phyloP scores from a whole-genome alignment of 495 filamentous ascomycete species.

The Penicillium mononematosum region DNA sequence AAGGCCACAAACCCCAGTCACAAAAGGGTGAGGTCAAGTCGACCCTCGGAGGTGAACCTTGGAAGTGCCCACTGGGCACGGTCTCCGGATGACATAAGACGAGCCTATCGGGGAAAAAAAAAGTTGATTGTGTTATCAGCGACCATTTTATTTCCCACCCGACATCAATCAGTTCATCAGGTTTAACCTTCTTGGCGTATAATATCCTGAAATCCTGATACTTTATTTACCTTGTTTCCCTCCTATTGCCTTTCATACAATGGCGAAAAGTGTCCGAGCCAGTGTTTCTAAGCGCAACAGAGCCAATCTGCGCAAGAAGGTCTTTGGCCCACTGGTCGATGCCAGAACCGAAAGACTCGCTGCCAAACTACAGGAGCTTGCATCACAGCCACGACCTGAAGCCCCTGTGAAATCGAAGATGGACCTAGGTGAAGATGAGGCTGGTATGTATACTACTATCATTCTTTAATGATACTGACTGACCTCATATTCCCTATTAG shows the following conservation, averaged over 20 bases:
- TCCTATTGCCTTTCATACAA: constrained; percentile 34
- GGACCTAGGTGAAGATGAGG: constrained; percentile 18
- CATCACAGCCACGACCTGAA: constrained; percentile 57
- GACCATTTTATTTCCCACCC: constrained; percentile 9
- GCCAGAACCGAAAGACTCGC: constrained; percentile 76
- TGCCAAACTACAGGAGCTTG: constrained; percentile 74
- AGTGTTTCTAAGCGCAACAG: constrained; percentile 77
- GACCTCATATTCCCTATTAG: constrained; percentile 11
- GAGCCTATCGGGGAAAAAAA: constrained; percentile 22
- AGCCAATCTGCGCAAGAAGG: constrained; percentile 65
- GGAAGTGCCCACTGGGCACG: constrained; percentile 20
- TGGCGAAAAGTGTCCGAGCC: constrained; percentile 81
- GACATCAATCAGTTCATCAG: background rate
- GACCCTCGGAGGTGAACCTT: constrained; percentile 18
- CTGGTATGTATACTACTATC: constrained; percentile 28
- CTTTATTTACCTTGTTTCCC: background rate
- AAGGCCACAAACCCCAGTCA: constrained; percentile 3
- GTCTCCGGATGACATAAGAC: constrained; percentile 45
- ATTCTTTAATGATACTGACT: background rate
- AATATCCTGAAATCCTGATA: background rate
- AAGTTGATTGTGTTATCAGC: constrained; percentile 15
- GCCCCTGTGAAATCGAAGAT: constrained; percentile 25
- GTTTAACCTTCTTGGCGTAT: background rate
- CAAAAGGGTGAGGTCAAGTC: constrained; percentile 1
- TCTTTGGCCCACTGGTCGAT: constrained; percentile 76